Conservation (phyloP, 108 stramenopile genomes). For the Tribonema minus region DNA sequence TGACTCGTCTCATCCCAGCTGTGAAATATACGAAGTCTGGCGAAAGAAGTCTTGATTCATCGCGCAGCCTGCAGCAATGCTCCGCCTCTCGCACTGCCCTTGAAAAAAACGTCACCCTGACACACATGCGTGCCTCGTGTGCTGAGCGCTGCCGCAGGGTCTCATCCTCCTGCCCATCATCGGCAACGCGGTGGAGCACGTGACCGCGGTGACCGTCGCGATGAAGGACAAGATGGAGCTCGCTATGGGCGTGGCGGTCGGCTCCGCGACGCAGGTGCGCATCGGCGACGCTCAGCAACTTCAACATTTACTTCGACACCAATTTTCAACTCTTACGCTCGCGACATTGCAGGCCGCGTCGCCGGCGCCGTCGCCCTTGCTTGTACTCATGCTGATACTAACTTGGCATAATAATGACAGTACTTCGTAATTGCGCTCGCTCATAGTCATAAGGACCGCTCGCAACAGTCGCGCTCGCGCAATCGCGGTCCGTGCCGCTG, state of each 20-base stretch:
- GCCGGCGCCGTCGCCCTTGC: too few relatives aligned
- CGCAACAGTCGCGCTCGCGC: too few relatives aligned
- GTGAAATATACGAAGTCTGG: neutral
- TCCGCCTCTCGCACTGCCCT: neutral
- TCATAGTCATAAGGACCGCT: too few relatives aligned
- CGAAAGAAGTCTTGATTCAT: neutral
- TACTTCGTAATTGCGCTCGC: conserved; percentile 66
- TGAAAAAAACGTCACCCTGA: too few relatives aligned
- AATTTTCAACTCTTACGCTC: conserved; percentile 77
- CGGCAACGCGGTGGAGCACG: conserved; percentile 95
- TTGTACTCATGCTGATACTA: too few relatives aligned
- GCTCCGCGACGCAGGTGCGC: conserved; percentile 86
- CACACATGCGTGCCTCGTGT: neutral
- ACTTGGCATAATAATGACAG: too few relatives aligned
- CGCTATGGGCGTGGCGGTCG: conserved; percentile 88
- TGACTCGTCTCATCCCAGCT: neutral
- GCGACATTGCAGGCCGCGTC: too few relatives aligned
- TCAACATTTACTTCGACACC: conserved; percentile 74
- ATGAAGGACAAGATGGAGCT: conserved; percentile 97
- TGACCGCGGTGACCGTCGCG: conserved; percentile 83
- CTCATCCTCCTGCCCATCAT: conserved; percentile 93
- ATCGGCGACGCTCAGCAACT: conserved; percentile 84
- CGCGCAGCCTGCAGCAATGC: neutral
- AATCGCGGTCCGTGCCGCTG: too few relatives aligned
- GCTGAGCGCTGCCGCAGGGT: neutral